Evolutionary conservation across 129 eudicot species (phyloP).

Genomic region (Logfia minima): DNA sequence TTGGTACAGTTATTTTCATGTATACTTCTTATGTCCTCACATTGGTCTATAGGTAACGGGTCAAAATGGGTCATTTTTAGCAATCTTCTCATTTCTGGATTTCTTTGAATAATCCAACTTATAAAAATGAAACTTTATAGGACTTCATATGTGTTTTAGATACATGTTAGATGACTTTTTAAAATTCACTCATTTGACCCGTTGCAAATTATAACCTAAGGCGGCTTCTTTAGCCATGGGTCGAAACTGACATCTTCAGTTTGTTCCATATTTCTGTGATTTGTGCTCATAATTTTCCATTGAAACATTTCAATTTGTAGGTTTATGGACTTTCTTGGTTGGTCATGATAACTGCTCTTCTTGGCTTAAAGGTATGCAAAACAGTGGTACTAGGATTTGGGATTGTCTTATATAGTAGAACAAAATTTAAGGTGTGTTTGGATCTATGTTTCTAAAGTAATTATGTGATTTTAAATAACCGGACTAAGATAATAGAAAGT

Average conservation of each 20-base stretch:
- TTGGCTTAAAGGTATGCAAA: constrained; percentile 70
- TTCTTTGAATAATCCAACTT: not conserved
- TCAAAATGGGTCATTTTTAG: not conserved
- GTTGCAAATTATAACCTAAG: not conserved
- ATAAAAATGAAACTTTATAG: not conserved
- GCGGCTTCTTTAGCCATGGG: not conserved
- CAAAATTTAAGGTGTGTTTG: not conserved
- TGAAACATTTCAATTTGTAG: constrained; percentile 34
- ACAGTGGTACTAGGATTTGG: not conserved
- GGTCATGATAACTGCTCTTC: constrained; percentile 69
- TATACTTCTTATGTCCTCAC: not conserved
- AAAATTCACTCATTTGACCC: not conserved
- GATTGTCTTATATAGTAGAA: not conserved
- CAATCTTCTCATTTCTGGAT: not conserved
- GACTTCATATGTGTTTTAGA: not conserved
- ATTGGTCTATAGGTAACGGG: not conserved
- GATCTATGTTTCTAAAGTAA: no score
- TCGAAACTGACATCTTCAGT: not conserved
- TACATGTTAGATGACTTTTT: not conserved
- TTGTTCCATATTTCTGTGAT: not conserved
- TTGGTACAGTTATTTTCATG: constrained; percentile 43
- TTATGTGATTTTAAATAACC: no score
- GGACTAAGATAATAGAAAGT: no score
- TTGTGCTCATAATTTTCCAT: constrained; percentile 1
- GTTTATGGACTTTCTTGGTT: constrained; percentile 95